Percentiles rank a stretch among this genome's conserved stretches.
Evolutionary conservation across 306 rosid species (phyloP).

Genomic region (Vigna trinervia): DNA sequence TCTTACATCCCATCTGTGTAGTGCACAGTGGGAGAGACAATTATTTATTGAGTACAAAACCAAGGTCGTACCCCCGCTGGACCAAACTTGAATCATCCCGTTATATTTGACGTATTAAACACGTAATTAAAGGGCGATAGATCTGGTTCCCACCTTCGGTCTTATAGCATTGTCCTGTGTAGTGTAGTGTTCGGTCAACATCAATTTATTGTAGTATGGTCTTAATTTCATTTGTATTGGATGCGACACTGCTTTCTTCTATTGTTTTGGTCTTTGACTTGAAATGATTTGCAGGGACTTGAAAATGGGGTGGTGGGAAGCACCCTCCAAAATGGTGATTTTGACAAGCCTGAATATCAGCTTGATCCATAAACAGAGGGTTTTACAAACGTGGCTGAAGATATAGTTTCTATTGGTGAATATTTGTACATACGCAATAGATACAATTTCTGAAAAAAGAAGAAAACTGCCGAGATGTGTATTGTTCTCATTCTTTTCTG

Average conservation of each 20-base stretch:
- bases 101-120: slow-evolving; percentile 31
- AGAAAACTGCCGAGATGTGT: slow-evolving; percentile 36
- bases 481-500: slow-evolving; percentile 82
- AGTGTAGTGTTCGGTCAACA: slow-evolving; percentile 39
- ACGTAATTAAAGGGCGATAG: not conserved
- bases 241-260: slow-evolving; percentile 20
- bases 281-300: slow-evolving; percentile 57
- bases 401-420: slow-evolving; percentile 44
- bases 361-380: slow-evolving; percentile 63
- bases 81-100: slow-evolving; percentile 36
- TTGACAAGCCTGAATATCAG: slow-evolving; percentile 63
- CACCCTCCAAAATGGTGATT: slow-evolving; percentile 58
- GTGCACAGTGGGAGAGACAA: not conserved
- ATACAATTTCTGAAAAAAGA: slow-evolving; percentile 28
- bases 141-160: slow-evolving; percentile 8
- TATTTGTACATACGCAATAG: slow-evolving; percentile 65
- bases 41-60: slow-evolving; percentile 20
- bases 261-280: slow-evolving; percentile 32
- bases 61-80: not conserved
- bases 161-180: not conserved
- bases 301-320: slow-evolving; percentile 43
- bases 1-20: slow-evolving; percentile 17
- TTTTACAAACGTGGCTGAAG: slow-evolving; percentile 29
- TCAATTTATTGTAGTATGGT: slow-evolving; percentile 12
- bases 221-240: not conserved